Conservation (phyloP, 1,284 basidiomycete genomes). For the Cryptococcus wingfieldii region DNA sequence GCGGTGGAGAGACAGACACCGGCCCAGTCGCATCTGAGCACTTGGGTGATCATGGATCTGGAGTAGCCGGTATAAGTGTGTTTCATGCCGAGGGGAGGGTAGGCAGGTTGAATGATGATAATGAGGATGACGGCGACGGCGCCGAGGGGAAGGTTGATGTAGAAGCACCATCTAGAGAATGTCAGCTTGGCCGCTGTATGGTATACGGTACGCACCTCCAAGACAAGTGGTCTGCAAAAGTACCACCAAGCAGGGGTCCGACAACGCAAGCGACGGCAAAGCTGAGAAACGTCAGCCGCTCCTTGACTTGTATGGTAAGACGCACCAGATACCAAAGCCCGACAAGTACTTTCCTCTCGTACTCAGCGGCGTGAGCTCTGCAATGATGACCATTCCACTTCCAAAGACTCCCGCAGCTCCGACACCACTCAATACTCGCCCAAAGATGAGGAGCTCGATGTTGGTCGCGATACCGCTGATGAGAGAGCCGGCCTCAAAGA, state of each 20-base stretch:
- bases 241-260: conserved; percentile 51
- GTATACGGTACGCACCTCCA: conserved; percentile 1
- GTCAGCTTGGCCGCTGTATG: too few relatives aligned
- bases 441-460: conserved; percentile 52
- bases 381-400: conserved; percentile 44
- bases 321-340: conserved; percentile 34
- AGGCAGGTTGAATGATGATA: conserved; percentile 29
- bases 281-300: conserved; percentile 12
- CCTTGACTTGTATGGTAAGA: neutral
- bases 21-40: conserved; percentile 44
- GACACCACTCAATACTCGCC: conserved; percentile 53
- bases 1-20: conserved; percentile 39
- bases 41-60: conserved; percentile 30
- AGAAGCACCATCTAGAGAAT: conserved; percentile 32
- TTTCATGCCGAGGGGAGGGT: conserved; percentile 38
- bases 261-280: conserved; percentile 49
- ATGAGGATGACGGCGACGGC: conserved; percentile 36
- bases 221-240: conserved; percentile 32
- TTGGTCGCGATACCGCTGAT: conserved; percentile 54
- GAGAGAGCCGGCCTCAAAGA: conserved; percentile 55
- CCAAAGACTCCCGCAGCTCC: conserved; percentile 55
- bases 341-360: conserved; percentile 38
- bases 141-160: conserved; percentile 49
- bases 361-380: conserved; percentile 42
- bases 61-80: conserved; percentile 39